Conservation (phyloP, 768 basidiomycete genomes). For the Dioszegia aurantiaca region DNA sequence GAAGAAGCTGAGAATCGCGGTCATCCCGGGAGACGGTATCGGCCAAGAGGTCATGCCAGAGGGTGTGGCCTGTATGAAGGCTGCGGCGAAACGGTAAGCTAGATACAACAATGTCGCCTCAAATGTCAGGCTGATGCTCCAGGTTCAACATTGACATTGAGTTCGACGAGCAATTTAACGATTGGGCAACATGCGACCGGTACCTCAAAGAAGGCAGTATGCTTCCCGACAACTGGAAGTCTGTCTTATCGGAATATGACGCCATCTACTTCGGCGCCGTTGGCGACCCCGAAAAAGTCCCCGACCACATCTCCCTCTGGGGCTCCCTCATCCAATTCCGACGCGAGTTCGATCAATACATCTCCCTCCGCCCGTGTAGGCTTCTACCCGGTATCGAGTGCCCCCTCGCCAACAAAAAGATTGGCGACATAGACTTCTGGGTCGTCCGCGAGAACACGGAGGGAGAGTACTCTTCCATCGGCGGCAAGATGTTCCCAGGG, state of each 20-base stretch:
- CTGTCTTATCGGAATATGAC: conserved; percentile 31
- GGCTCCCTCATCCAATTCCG: conserved; percentile 59
- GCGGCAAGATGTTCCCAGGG: conserved; percentile 28
- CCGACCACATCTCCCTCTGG: conserved; percentile 64
- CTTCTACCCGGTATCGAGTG: conserved; percentile 58
- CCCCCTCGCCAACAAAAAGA: conserved; percentile 55
- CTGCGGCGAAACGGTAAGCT: conserved; percentile 31
- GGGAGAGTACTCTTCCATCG: conserved; percentile 57
- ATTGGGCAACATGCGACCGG: conserved; percentile 33
- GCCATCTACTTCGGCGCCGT: conserved; percentile 56
- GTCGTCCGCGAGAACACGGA: conserved; percentile 62
- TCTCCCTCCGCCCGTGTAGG: conserved; percentile 55
- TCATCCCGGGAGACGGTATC: conserved; percentile 50
- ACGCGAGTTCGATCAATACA: conserved; percentile 59
- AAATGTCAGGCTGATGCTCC: conserved; percentile 37
- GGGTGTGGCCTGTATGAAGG: conserved; percentile 56
- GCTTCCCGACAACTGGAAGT: conserved; percentile 52
- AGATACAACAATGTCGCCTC: no score
- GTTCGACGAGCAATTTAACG: conserved; percentile 54
- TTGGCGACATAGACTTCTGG: conserved; percentile 57
- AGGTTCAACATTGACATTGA: conserved; percentile 56
- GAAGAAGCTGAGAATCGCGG: conserved; percentile 30
- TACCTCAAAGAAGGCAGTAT: conserved; percentile 57
- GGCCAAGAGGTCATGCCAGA: conserved; percentile 59
- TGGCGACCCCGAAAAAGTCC: conserved; percentile 56